These are phyloP conservation scores for Mycena latifolia DNA, from an alignment of 768 basidiomycete species.

Conservation along the genomic window DNA sequence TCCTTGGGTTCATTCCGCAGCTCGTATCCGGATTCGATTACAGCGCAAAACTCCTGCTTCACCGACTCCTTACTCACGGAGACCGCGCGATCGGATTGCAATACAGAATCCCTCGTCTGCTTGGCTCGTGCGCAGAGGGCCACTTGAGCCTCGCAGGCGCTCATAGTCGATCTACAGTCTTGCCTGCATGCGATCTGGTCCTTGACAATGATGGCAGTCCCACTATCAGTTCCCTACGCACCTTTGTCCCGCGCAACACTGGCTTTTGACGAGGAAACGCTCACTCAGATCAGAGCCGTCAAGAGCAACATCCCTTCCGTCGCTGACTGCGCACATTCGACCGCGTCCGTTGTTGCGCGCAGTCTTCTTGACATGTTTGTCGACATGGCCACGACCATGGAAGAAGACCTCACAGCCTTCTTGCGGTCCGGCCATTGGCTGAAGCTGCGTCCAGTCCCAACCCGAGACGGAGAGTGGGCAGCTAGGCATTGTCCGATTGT, in stretches of 20 bases:
- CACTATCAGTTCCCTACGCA: slow-evolving; percentile 30
- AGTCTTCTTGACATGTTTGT: slow-evolving; percentile 49
- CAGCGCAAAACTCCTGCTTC: slow-evolving; percentile 52
- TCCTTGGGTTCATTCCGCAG: slow-evolving; percentile 50
- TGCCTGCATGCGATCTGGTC: slow-evolving; percentile 57
- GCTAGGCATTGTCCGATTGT: neutral
- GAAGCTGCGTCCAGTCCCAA: neutral
- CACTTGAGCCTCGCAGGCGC: slow-evolving; percentile 39
- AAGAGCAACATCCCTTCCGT: slow-evolving; percentile 41
- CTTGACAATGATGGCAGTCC: slow-evolving; percentile 55
- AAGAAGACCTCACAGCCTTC: slow-evolving; percentile 38
- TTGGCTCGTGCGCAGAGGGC: slow-evolving; percentile 45
- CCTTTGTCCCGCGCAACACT: slow-evolving; percentile 37
- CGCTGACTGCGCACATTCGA: slow-evolving; percentile 44
- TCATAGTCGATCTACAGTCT: slow-evolving; percentile 47
- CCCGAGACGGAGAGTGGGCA: slow-evolving; percentile 15
- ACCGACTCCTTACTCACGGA: slow-evolving; percentile 45
- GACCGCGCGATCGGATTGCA: slow-evolving; percentile 47
- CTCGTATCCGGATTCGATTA: slow-evolving; percentile 53
- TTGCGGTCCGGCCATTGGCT: slow-evolving; percentile 32
- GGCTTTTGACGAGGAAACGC: slow-evolving; percentile 50
- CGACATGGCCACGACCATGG: slow-evolving; percentile 40
- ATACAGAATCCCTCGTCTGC: slow-evolving; percentile 51
- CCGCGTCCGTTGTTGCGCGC: slow-evolving; percentile 47
- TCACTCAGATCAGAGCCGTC: slow-evolving; percentile 42